phyloP scores from a whole-genome alignment of 768 basidiomycete species.

The Lactarius evosmus region DNA sequence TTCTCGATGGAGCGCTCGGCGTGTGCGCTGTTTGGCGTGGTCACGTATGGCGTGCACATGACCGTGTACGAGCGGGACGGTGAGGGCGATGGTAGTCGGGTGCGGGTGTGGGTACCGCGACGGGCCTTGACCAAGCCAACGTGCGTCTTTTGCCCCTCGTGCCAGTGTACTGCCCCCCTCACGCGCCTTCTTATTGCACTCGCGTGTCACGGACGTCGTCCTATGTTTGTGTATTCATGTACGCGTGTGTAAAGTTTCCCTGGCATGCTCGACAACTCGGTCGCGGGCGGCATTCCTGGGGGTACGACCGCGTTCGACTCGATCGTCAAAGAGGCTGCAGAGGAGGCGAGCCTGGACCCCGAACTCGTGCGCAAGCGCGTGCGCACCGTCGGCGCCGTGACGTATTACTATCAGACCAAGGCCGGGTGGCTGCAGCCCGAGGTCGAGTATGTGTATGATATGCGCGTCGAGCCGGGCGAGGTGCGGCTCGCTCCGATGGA shows the following conservation, averaged over 20 bases:
- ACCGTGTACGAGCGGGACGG: slow-evolving; percentile 57
- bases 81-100: slow-evolving; percentile 31
- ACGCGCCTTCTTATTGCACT: background rate
- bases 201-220: background rate
- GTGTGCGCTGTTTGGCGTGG: slow-evolving; percentile 82
- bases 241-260: slow-evolving; percentile 60
- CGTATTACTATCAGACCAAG: slow-evolving; percentile 73
- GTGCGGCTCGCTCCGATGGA: slow-evolving; percentile 75
- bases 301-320: slow-evolving; percentile 70
- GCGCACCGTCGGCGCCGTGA: slow-evolving; percentile 63
- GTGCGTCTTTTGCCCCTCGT: slow-evolving; percentile 42
- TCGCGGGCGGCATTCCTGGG: slow-evolving; percentile 88
- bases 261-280: slow-evolving; percentile 83
- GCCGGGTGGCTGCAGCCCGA: slow-evolving; percentile 86
- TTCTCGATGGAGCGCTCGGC: slow-evolving; percentile 91
- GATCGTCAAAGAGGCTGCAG: slow-evolving; percentile 87
- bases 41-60: slow-evolving; percentile 93
- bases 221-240: background rate
- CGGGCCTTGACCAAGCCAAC: slow-evolving; percentile 86
- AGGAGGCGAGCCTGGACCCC: slow-evolving; percentile 83
- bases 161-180: background rate
- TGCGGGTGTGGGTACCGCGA: slow-evolving; percentile 84
- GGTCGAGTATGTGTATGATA: slow-evolving; percentile 85
- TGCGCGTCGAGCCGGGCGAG: slow-evolving; percentile 56
- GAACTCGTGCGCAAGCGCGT: slow-evolving; percentile 58